Conservation (phyloP, 1,139 yeast species). For the Blastobotrys aristatus region DNA sequence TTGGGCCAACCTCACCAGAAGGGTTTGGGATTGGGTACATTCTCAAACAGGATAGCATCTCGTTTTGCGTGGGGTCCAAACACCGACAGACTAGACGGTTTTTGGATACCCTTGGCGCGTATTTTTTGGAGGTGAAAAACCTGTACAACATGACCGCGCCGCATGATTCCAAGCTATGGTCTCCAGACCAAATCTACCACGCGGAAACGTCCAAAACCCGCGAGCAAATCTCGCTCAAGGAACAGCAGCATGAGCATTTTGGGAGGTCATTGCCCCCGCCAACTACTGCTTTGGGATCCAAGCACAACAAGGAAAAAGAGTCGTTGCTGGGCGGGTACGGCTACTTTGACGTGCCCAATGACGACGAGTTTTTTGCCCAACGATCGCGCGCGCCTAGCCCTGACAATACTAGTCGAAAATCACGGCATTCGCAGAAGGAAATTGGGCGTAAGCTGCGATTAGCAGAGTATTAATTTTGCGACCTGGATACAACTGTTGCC, state of each 20-base stretch:
- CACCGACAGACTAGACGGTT: conserved; percentile 86
- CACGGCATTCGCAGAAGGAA: conserved; percentile 35
- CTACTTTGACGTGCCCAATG: conserved; percentile 67
- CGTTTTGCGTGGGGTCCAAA: conserved; percentile 83
- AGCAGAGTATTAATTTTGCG: conserved; percentile 52
- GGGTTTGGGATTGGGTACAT: conserved; percentile 93
- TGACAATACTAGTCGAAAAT: conserved; percentile 43
- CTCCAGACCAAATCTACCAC: conserved; percentile 8
- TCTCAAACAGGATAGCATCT: conserved; percentile 76
- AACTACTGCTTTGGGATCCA: neutral
- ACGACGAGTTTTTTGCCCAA: conserved; percentile 39
- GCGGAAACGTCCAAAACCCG: neutral
- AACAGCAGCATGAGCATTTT: conserved; percentile 17
- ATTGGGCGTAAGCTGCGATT: conserved; percentile 69
- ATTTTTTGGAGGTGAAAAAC: conserved; percentile 58
- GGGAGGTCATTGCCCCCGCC: conserved; percentile 23
- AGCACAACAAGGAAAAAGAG: conserved; percentile 22
- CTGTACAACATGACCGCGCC: conserved; percentile 32
- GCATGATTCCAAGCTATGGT: conserved; percentile 12
- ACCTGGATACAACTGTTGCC: neutral
- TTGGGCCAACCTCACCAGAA: conserved; percentile 86
- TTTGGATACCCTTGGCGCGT: conserved; percentile 66
- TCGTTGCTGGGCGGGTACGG: conserved; percentile 73
- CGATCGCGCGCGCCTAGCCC: conserved; percentile 69
- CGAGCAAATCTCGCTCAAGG: neutral